phyloP scores from a whole-genome alignment of 2,329 filamentous ascomycete genomes.

The Elsinoe australis region DNA sequence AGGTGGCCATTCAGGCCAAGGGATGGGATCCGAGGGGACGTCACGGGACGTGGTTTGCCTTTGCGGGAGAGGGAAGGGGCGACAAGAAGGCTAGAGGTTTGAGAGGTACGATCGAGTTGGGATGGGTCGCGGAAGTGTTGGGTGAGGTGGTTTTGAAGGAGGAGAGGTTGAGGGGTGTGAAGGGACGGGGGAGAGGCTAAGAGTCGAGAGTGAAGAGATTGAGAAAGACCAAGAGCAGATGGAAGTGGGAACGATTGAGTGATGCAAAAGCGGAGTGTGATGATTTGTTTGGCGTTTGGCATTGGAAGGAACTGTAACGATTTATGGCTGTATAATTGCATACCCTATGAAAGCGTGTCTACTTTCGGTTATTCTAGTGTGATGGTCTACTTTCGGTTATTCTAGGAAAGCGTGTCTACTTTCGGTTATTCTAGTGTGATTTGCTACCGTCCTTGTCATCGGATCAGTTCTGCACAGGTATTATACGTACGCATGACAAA shows the following conservation, averaged over 20 bases:
- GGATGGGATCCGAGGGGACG: constrained; percentile 19
- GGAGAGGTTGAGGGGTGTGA: constrained; percentile 18
- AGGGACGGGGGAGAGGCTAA: not conserved
- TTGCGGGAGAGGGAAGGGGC: constrained; percentile 11
- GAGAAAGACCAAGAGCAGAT: no score
- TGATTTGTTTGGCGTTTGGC: no score
- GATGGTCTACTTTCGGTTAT: no score
- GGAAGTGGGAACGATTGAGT: not conserved
- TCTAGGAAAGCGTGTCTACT: no score
- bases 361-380: no score
- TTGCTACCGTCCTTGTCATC: not conserved
- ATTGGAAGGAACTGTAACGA: no score
- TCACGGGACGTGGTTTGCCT: constrained; percentile 19
- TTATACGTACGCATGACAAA: no score
- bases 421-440: no score
- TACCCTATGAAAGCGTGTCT: no score
- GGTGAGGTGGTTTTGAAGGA: constrained; percentile 21
- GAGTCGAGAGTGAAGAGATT: not conserved
- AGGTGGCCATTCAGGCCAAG: constrained; percentile 15
- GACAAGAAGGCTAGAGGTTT: constrained; percentile 16
- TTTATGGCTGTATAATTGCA: no score
- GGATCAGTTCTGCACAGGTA: no score
- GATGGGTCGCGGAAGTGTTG: constrained; percentile 21
- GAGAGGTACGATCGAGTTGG: constrained; percentile 18
- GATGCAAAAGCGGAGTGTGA: no score